Conservation (phyloP, 2,329 filamentous ascomycete species). For the Corynespora cassiicola region DNA sequence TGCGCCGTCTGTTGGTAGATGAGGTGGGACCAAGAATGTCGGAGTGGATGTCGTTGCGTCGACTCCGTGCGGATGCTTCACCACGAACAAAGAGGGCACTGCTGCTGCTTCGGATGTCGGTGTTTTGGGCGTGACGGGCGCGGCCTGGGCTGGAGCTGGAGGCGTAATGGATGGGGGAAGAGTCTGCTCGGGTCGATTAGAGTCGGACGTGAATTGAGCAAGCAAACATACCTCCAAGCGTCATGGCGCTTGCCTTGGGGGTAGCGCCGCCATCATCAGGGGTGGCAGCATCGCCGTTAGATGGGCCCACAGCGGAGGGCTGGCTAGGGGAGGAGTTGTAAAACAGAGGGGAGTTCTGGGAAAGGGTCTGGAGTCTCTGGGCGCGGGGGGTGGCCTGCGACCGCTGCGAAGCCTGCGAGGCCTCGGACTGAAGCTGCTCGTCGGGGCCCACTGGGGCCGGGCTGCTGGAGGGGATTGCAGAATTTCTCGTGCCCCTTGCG, state of each 20-base stretch:
- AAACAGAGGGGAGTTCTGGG: constrained; percentile 76
- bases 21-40: constrained; percentile 62
- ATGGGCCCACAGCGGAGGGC: constrained; percentile 47
- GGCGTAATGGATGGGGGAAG: constrained; percentile 89
- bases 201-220: too few relatives aligned
- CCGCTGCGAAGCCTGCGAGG: constrained; percentile 46
- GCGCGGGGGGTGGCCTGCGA: constrained; percentile 55
- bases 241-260: constrained; percentile 68
- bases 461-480: constrained; percentile 61
- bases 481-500: constrained; percentile 59
- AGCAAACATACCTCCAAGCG: constrained; percentile 65
- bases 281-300: constrained; percentile 49
- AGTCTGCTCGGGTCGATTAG: constrained; percentile 64
- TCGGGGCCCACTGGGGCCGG: constrained; percentile 51
- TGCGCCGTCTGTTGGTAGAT: constrained; percentile 58
- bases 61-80: constrained; percentile 64
- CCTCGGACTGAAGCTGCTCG: constrained; percentile 51
- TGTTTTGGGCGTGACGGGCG: constrained; percentile 63
- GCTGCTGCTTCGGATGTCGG: constrained; percentile 80
- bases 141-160: constrained; percentile 87
- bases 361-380: constrained; percentile 48
- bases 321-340: constrained; percentile 69
- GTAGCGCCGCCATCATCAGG: constrained; percentile 70
- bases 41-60: constrained; percentile 87
- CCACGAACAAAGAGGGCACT: constrained; percentile 84